A percentile compares a stretch with the other conserved stretches of the same genome.
Conservation (phyloP, 305 asterid genomes). For the Fraxinus angustifolia region DNA sequence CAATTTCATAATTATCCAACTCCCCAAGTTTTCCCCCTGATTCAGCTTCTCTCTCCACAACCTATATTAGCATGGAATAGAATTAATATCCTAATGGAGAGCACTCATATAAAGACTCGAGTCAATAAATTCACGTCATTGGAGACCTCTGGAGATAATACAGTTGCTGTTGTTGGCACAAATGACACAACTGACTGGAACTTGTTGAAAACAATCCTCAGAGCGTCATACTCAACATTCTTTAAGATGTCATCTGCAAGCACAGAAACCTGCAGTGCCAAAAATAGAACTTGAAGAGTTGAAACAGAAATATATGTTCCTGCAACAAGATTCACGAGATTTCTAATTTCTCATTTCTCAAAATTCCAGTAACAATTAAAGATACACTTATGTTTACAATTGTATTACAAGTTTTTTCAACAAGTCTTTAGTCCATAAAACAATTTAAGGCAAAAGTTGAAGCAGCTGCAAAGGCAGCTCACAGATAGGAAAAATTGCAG, state of each 20-base stretch:
- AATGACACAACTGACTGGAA: conserved; percentile 46
- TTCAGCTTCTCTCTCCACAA: conserved; percentile 88
- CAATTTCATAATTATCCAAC: conserved; percentile 78
- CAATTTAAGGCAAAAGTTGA: neutral
- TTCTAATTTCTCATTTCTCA: neutral
- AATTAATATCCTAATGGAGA: conserved; percentile 14
- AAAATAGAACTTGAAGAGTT: conserved; percentile 1
- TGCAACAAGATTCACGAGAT: neutral
- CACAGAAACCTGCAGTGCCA: conserved; percentile 73
- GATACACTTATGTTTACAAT: neutral
- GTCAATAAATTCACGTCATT: conserved; percentile 5
- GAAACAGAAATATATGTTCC: neutral
- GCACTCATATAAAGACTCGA: neutral
- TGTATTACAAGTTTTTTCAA: neutral
- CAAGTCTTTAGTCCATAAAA: neutral
- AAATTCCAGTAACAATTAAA: neutral
- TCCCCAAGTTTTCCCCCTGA: conserved; percentile 90
- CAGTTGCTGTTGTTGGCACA: conserved; percentile 56
- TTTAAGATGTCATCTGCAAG: conserved; percentile 90
- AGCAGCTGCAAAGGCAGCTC: neutral
- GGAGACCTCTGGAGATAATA: conserved; percentile 87
- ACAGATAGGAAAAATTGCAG: neutral
- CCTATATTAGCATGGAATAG: conserved; percentile 26
- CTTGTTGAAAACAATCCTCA: conserved; percentile 80
- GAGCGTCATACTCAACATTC: conserved; percentile 82